Evolutionary conservation across 495 filamentous ascomycete species (phyloP).

Genomic region (Tuber indicum): DNA sequence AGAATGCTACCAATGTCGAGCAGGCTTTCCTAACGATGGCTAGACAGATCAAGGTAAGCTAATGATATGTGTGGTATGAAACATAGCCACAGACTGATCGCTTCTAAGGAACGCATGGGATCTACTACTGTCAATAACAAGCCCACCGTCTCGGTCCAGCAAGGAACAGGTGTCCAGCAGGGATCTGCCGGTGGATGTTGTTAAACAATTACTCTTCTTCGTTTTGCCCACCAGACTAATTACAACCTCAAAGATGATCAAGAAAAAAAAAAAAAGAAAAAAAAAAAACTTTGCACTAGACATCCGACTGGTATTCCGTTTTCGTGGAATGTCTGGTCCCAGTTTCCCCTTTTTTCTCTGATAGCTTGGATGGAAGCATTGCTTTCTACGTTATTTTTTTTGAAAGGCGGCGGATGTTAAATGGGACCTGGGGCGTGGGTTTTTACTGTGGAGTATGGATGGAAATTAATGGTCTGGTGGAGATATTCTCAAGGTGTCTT

Average conservation of each 20-base stretch:
- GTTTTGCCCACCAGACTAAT: slow-evolving; percentile 30
- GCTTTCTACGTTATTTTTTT: slow-evolving; percentile 35
- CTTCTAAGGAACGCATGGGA: slow-evolving; percentile 77
- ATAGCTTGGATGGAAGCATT: slow-evolving; percentile 34
- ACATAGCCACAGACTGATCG: slow-evolving; percentile 15
- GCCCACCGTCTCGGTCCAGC: slow-evolving; percentile 88
- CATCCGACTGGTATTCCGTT: slow-evolving; percentile 34
- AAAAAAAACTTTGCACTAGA: slow-evolving; percentile 37
- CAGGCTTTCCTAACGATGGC: slow-evolving; percentile 99
- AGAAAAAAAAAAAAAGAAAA: slow-evolving; percentile 18
- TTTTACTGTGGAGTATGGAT: slow-evolving; percentile 1
- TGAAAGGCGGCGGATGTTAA: slow-evolving; percentile 34
- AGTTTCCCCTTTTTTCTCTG: slow-evolving; percentile 35
- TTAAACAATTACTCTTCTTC: slow-evolving; percentile 51
- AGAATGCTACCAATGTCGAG: slow-evolving; percentile 98
- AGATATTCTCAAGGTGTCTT: slow-evolving; percentile 18
- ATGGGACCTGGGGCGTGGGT: slow-evolving; percentile 15
- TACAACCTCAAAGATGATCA: slow-evolving; percentile 15
- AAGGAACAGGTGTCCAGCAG: slow-evolving; percentile 89
- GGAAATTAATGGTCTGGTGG: slow-evolving; percentile 38
- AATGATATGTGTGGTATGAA: not conserved
- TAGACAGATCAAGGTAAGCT: slow-evolving; percentile 75
- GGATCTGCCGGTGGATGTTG: slow-evolving; percentile 89
- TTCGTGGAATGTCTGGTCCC: slow-evolving; percentile 34
- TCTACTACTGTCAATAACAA: slow-evolving; percentile 94